These are phyloP conservation scores for Alternaria panax DNA, from an alignment of 2,329 filamentous ascomycete species.

Conservation along the genomic window DNA sequence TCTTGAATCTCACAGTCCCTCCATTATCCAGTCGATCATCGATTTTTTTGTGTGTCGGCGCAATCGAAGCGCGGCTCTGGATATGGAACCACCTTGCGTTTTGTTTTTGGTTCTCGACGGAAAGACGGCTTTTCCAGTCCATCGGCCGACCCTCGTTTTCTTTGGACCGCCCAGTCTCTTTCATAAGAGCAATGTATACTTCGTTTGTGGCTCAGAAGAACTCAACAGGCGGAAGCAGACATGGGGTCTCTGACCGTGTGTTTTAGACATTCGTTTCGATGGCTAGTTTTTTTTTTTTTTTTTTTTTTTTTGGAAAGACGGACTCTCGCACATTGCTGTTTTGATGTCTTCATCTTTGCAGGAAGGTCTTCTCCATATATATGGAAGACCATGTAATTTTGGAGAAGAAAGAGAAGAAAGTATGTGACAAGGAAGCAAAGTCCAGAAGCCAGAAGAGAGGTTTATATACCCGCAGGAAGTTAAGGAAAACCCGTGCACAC, in stretches of 20 bases:
- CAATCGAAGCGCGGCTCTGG: not conserved
- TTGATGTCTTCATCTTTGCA: too few species aligned
- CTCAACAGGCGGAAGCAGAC: not conserved
- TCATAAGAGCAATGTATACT: too few species aligned
- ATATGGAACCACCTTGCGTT: not conserved
- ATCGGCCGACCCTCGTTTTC: rapidly evolving
- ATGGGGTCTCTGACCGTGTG: not conserved
- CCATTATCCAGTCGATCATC: too few species aligned
- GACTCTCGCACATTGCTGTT: not conserved
- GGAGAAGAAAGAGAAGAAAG: not conserved
- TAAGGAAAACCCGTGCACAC: not conserved
- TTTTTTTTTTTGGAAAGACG: not conserved
- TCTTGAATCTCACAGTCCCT: too few species aligned
- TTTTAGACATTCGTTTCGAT: not conserved
- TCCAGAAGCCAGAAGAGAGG: not conserved
- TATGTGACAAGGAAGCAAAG: not conserved
- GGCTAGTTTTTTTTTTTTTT: not conserved
- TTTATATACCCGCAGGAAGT: not conserved
- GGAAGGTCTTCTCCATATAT: too few species aligned
- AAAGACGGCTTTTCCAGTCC: too few species aligned
- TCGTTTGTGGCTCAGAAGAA: not conserved
- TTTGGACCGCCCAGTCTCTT: not conserved
- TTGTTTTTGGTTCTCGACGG: not conserved
- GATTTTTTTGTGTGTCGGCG: not conserved
- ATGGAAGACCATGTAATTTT: not conserved